phyloP scores from a whole-genome alignment of 169 alveolate species.

The Plasmodium vivax region DNA sequence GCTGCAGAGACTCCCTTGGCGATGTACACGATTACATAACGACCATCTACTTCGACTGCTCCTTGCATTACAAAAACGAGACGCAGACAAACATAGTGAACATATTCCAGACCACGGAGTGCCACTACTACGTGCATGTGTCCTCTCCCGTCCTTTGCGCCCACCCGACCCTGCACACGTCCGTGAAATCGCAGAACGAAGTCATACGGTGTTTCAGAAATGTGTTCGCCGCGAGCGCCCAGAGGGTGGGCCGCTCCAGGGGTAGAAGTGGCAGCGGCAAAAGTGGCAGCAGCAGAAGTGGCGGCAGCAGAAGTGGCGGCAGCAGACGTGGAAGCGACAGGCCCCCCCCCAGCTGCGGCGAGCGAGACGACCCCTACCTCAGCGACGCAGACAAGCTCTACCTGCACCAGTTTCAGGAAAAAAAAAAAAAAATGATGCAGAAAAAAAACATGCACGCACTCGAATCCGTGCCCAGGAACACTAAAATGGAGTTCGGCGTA shows the following conservation, averaged over 20 bases:
- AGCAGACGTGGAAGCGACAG: background rate
- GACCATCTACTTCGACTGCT: conserved; percentile 70
- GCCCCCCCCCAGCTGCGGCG: background rate
- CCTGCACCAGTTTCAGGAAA: conserved; percentile 16
- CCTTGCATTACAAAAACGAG: conserved; percentile 48
- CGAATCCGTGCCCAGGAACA: conserved; percentile 51
- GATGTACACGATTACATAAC: conserved; percentile 54
- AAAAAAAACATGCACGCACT: conserved; percentile 24
- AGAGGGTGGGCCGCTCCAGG: background rate
- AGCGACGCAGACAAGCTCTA: conserved; percentile 33
- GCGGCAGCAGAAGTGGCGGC: too few species aligned
- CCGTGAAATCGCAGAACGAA: conserved; percentile 34
- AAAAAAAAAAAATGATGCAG: conserved; percentile 5
- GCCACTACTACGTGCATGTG: conserved; percentile 71
- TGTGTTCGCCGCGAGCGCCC: conserved; percentile 66
- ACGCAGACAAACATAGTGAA: conserved; percentile 44
- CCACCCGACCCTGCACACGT: conserved; percentile 52
- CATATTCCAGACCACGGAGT: conserved; percentile 62
- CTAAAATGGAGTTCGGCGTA: conserved; percentile 55
- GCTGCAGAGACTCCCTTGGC: conserved; percentile 48
- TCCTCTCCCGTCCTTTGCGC: conserved; percentile 70
- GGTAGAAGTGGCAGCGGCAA: background rate
- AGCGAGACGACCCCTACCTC: conserved; percentile 22
- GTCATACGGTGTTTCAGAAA: conserved; percentile 56
- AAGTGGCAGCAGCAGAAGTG: too few species aligned